Evolutionary conservation across 1,284 basidiomycete genomes (phyloP), one percentile per base, ranked within the genome.

Genomic region (Leucoagaricus sp.): DNA sequence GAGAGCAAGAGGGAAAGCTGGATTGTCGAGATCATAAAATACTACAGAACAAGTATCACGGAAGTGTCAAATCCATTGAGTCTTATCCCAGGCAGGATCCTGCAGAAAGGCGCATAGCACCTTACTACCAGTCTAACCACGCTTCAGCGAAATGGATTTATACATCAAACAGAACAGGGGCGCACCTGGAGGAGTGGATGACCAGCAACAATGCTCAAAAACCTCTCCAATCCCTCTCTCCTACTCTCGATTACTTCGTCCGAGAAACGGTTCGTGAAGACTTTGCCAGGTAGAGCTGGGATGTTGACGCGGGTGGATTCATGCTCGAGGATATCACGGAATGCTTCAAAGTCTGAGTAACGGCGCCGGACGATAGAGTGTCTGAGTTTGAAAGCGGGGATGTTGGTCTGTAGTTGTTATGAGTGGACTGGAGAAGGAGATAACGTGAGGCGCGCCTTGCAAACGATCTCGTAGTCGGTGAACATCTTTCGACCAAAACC

Each of bases 321-420:
- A 63, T 95, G 87, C 75, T 99, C 97, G 48, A 99, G 86, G 66
- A 98, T 93, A 72, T 99, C 96, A 50, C 96, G 87, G 80, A 99
- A 99, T 5, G 96, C 96, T 72, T 99, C 96, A 70, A 99, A 99
- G 75, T 99, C 96, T 48, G 94, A 97, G 73, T 99, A 99, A 50
- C 97, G 91, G 55, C 97, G 82, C 57, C 96, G 87, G 26, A 99
- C 97, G 46, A 93, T 81, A 1, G 95, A 98, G 75, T 97, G 95
- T 42, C 93, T 89, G 53, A 98, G 82, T 71, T 98, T 97, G 83
- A 99, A 99, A 1, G 96, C 97, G 28, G 96, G 97, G 65, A 99
- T 99, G 75, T 99, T 99, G 63, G 96, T 99, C 91, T 98, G 64
- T 6, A 46, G 34, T 45, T 28, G 49, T 23, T 52, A 45, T 29